Base-by-base conservation (phyloP, 441 rosid genomes). In the Viola pubescens region DNA sequence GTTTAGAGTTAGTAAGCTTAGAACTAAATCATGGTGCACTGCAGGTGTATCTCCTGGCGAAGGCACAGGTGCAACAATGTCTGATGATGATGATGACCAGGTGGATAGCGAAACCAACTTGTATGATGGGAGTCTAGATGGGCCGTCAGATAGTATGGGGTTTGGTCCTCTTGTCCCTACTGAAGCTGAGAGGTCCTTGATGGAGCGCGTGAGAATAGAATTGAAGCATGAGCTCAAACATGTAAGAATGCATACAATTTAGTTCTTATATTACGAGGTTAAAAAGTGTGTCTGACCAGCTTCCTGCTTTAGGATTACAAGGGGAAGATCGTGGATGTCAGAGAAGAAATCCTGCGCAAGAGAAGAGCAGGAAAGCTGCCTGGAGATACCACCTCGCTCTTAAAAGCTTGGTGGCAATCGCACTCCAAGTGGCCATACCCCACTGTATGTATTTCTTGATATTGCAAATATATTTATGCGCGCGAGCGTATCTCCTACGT, bases 381-480 rank as follows among this genome's bases (percentile, higher is more conserved):
- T 9, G 96, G 97, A 34, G 97, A 88, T 69, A 94, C 97, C 11
- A 90, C 97, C 10, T 86, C 96, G 9, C 91, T 82, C 64, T 68
- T 94, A 13, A 94, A 94, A 78, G 63, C 89, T 26, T 94, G 98
- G 98, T 94, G 98, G 98, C 97, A 83, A 73, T 62, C 95, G 10
- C 98, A 94, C 77, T 70, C 95, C 6, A 90, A 94, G 75, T 92
- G 98, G 98, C 98, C 98, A 39, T 89, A 92, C 61, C 98, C 98
- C 43, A 89, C 96, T 5, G 98, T 91, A 70, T 71, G 90, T 62
- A 59, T 48, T 6, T 37, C 65, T 40, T 59, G 52, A 16, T 38
- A 52, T 3, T 40, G 37, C 34, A 26, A 26, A 26, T 26, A 26
- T 26, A 1, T 26, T 26, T 1, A 26, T 26, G 34, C 34, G 34